phyloP scores from a whole-genome alignment of 2,329 filamentous ascomycete genomes.

The Colletotrichum liaoningense region DNA sequence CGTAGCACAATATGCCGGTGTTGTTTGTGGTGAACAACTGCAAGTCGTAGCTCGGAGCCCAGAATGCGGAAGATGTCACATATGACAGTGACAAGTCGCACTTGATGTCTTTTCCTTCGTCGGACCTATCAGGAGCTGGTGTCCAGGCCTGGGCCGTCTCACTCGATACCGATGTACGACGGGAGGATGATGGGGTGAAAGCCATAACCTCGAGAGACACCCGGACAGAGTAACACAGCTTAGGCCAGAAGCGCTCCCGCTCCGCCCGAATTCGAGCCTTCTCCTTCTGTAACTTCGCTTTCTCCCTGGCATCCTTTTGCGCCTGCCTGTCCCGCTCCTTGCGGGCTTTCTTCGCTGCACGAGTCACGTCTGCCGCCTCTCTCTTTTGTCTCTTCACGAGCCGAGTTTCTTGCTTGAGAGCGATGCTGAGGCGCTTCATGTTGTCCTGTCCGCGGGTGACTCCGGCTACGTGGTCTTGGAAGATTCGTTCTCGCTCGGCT shows the following conservation, averaged over 20 bases:
- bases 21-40: conserved; percentile 67
- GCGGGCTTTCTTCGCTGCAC: neutral
- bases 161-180: conserved; percentile 62
- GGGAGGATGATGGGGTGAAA: conserved; percentile 58
- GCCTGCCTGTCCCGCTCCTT: conserved; percentile 38
- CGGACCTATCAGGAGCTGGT: conserved; percentile 48
- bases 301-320: conserved; percentile 48
- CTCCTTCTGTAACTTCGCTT: conserved; percentile 53
- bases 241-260: conserved; percentile 61
- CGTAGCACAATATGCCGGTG: conserved; percentile 67
- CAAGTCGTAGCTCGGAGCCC: conserved; percentile 72
- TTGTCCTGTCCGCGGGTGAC: conserved; percentile 43
- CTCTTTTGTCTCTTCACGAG: conserved; percentile 38
- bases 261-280: conserved; percentile 56
- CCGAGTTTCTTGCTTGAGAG: conserved; percentile 46
- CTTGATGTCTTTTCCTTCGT: conserved; percentile 35
- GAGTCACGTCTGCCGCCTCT: neutral
- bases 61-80: conserved; percentile 67
- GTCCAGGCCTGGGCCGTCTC: conserved; percentile 60
- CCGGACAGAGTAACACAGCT: conserved; percentile 59
- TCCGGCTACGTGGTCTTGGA: conserved; percentile 52
- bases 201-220: conserved; percentile 61
- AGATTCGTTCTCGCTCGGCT: conserved; percentile 54
- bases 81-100: conserved; percentile 69
- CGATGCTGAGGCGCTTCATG: conserved; percentile 43